Base-by-base conservation (phyloP, 1,284 basidiomycete species). In the Ceratobasidium theobromae region DNA sequence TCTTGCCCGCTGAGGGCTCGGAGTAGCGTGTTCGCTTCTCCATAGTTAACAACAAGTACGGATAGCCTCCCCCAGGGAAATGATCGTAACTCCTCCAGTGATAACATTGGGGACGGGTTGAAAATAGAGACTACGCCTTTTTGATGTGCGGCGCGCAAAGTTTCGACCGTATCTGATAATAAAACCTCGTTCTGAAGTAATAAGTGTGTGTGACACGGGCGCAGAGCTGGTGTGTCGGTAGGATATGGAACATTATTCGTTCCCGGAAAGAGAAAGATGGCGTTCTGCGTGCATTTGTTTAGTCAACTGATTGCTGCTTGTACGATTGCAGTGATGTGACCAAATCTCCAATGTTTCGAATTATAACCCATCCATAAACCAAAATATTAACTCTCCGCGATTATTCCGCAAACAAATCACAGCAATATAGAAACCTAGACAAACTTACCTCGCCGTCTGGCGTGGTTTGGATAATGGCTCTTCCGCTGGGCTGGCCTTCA, bases 131-230 rank as follows among this genome's bases (percentile, higher is more conserved):
- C 74, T 1, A 79, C 28, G 21, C 72, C 70, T 65, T 51, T 71
- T 55, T 21, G 65, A 18, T 67, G 66, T 25, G 77, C 77, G 2
- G 68, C 65, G 12, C 21, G 54, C 54, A 81, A 74, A 69, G 80
- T 79, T 2, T 76, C 71, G 14, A 75, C 65, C 4, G 82, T 84
- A 4, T 77, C 75, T 0, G 70, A 54, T 12, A 82, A 74, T 0
- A 81, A 81, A 55, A 84, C 82, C 72, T 84, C 83, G 71, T 84
- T 84, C 68, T 84, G 82, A 1, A 83, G 72, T n/a, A 83, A 74
- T 4, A 84, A 73, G 69, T 82, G 79, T 16, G 79, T 76, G 70
- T 64, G 60, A 25, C 53, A 53, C 33, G 60, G 23, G 27, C 45
- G 60, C 35, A 64, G 60, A 1, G 49, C 60, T 25, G 60, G 60